Base-by-base conservation (phyloP, 2,329 filamentous ascomycete species). In the Bretziella fagacearum region DNA sequence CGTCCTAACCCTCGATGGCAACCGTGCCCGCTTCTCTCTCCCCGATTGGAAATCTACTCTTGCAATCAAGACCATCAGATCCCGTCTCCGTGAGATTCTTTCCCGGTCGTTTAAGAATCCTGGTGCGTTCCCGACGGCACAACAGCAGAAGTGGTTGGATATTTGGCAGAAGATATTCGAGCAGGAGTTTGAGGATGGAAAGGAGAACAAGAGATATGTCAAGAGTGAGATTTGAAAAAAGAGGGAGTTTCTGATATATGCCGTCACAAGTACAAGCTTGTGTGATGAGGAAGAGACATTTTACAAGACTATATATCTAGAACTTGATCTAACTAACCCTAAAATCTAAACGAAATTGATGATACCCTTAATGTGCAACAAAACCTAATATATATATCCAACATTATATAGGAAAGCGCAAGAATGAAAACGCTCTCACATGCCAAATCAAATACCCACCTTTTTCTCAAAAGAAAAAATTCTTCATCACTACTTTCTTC, bases 31-130 rank as follows among this genome's bases (percentile, higher is more conserved):
- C 42, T 94, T 96, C 59, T 74, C 81, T 18, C 73, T 93, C 1
- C 73, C 78, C 3, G 83, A 93, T 58, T 96, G 89, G 87, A 93
- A 87, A 63, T 80, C 80, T 0, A 79, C 91, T 70, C 73, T 94
- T 29, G 86, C 81, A n/a, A 65, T 98, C 57, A 95, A 95, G 63
- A 75, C 78, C 4, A 65, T 96, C 46, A 74, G 85, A 17, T 66
- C 69, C 2, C 73, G 81, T 22, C 66, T 94, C 15, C 77, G 80
- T 53, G 85, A 93, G 54, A 73, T 93, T 33, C 67, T 93, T 40
- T 75, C 74, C 1, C 70, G 73, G 25, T 71, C 74, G 18, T 86
- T 93, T 65, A 81, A 76, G 61, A 71, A 67, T 53, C 77, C 77
- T 0, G 76, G 76, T 8, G 77, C 74, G 54, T 57, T 74, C 23